Conservation (phyloP, 805 yeast genomes). For the Debaryomyces prosopidis region DNA sequence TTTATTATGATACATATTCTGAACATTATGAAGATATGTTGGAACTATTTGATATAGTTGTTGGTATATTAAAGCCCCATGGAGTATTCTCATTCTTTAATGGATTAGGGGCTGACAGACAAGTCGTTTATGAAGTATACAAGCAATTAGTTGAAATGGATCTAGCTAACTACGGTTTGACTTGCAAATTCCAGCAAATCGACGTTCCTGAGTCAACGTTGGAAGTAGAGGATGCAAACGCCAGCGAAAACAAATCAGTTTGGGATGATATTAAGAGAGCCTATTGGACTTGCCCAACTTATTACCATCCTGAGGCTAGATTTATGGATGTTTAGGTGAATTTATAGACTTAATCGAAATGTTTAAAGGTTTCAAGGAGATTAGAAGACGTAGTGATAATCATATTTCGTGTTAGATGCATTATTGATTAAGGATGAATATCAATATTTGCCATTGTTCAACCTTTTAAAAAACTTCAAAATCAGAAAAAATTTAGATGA, state of each 20-base stretch:
- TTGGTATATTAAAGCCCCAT: constrained; percentile 76
- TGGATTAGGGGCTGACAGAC: constrained; percentile 58
- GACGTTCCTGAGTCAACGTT: constrained; percentile 44
- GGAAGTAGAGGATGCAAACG: constrained; percentile 9
- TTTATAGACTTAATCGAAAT: not conserved
- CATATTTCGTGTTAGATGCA: too few relatives aligned
- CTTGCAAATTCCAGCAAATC: constrained; percentile 54
- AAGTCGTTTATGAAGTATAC: constrained; percentile 64
- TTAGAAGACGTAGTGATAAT: too few relatives aligned
- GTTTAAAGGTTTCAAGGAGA: too few relatives aligned
- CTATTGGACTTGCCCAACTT: constrained; percentile 69
- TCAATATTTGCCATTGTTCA: too few relatives aligned
- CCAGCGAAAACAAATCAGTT: constrained; percentile 35
- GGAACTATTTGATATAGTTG: constrained; percentile 76
- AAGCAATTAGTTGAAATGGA: constrained; percentile 79
- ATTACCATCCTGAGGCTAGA: constrained; percentile 63
- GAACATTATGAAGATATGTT: constrained; percentile 90
- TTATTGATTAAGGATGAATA: too few relatives aligned
- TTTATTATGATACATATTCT: constrained; percentile 90
- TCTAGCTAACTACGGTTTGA: constrained; percentile 73
- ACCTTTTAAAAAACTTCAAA: too few relatives aligned
- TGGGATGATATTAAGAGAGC: constrained; percentile 65
- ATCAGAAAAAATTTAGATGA: too few relatives aligned
- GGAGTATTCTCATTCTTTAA: constrained; percentile 91
- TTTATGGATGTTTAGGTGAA: constrained; percentile 34